A percentile compares a stretch with the other conserved stretches of the same genome.
Conservation (phyloP, 78 protist genomes). For the Bodo saltans region DNA sequence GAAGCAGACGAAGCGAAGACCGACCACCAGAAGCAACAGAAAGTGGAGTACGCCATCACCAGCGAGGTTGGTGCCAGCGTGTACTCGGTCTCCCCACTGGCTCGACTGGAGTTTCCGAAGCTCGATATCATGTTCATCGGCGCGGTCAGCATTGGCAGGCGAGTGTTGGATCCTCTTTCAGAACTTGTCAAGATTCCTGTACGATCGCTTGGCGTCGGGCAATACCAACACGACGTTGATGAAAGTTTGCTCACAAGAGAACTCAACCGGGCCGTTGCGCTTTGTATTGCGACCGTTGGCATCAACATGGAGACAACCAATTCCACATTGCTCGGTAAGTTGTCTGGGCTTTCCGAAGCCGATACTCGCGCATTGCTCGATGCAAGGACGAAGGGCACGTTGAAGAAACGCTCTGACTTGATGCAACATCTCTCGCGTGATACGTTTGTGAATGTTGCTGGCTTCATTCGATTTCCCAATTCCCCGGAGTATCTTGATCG, state of each 20-base stretch:
- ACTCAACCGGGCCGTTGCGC: background rate
- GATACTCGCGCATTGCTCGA: background rate
- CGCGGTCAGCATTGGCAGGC: slow-evolving; percentile 21
- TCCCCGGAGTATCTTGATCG: background rate
- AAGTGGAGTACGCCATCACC: background rate
- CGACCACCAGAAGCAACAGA: too few relatives aligned
- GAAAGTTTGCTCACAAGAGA: background rate
- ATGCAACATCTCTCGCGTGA: background rate
- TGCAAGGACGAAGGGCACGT: background rate
- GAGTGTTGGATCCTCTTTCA: slow-evolving; percentile 21
- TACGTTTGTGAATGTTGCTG: slow-evolving; percentile 13
- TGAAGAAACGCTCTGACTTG: background rate
- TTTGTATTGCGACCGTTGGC: background rate
- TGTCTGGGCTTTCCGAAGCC: background rate
- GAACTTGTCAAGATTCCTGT: slow-evolving; percentile 21
- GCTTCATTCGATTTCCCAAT: background rate
- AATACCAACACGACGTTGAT: slow-evolving; percentile 20
- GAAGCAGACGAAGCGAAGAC: background rate
- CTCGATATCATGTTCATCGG: background rate
- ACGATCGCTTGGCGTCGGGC: slow-evolving; percentile 1
- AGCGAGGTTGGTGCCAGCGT: background rate
- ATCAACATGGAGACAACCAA: slow-evolving; percentile 7
- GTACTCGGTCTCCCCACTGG: background rate
- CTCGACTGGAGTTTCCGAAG: background rate
- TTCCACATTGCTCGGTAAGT: background rate